Evolutionary conservation across 2,329 filamentous ascomycete genomes (phyloP).

Genomic region (Juglanconis juglandina): DNA sequence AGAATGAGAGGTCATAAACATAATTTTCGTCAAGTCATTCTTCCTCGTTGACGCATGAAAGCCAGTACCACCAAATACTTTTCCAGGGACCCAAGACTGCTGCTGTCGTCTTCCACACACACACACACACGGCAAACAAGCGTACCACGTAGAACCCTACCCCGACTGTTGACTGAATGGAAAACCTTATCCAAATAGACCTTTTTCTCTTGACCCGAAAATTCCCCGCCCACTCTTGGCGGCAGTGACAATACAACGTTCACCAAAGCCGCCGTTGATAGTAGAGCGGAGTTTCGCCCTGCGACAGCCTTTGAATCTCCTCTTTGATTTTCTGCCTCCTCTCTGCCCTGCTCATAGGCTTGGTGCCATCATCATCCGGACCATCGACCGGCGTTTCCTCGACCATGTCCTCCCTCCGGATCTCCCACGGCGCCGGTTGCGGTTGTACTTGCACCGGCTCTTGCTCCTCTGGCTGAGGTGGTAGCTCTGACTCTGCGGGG

Average conservation of each 20-base stretch:
- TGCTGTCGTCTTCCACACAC: too few relatives aligned
- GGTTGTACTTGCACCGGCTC: conserved; percentile 1
- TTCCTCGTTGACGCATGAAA: too few relatives aligned
- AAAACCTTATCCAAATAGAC: background rate
- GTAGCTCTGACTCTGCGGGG: background rate
- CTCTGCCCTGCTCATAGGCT: conserved; percentile 50
- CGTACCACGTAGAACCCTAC: too few relatives aligned
- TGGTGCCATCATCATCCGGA: conserved; percentile 35
- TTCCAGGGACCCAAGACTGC: too few relatives aligned
- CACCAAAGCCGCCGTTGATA: conserved; percentile 56
- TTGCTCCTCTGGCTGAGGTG: background rate
- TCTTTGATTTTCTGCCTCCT: conserved; percentile 57
- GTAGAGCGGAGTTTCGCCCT: conserved; percentile 43
- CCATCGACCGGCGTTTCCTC: conserved; percentile 29
- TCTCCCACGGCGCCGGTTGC: conserved; percentile 14
- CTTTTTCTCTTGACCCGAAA: too few relatives aligned
- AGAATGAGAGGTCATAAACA: background rate
- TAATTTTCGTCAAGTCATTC: background rate
- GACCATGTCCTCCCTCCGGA: background rate
- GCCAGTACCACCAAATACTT: too few relatives aligned
- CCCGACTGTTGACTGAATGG: background rate
- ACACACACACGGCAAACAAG: too few relatives aligned
- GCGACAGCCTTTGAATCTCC: conserved; percentile 48
- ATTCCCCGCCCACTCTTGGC: background rate
- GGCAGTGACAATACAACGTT: too few relatives aligned